Base-by-base conservation (phyloP, 495 filamentous ascomycete genomes). In the Aspergillus wentii region DNA sequence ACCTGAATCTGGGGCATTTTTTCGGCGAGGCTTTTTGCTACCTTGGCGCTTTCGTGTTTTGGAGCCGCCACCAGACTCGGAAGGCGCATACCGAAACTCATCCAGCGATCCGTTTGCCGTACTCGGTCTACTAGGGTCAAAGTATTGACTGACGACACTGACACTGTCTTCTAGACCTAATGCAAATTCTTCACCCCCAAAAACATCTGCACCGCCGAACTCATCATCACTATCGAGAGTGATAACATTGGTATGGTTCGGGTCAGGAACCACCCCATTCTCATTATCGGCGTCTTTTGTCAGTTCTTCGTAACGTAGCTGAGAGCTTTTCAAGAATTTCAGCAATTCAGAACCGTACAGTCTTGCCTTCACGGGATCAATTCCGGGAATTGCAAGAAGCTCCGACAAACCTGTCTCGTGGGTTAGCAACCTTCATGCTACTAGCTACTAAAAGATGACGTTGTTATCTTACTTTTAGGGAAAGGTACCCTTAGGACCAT, bases 401-500 rank as follows among this genome's bases (percentile, higher is more conserved):
- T 82, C 67, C n/a, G 46, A 30, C 26, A 61, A 41, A 27, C 55
- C 64, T 67, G 35, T 15, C 5, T 7, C 16, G 22, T 10, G 14
- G 3, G 29, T 55, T 40, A 53, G 39, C 22, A 33, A 13, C 38
- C 32, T n/a, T 14, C 15, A 1, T 20, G 9, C 6, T 31, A 27
- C 21, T 23, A 3, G 39, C 30, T 20, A 8, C 8, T 8, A 9
- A 41, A 26, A 68, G 26, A 2, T 9, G 14, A 34, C 5, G 7
- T 16, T 17, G 3, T 9, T 9, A 26, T 35, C 20, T 66, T 70
- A 60, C 75, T 65, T 49, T 75, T 82, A 44, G 91, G 82, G 30
- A 85, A 88, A n/a, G n/a, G n/a, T n/a, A n/a, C n/a, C 19, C 65
- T 50, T 27, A 95, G 84, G 4, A 78, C 87, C 83, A 98, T 95